Conservation (phyloP, 331 rosid genomes). For the Dryas integrifolia region DNA sequence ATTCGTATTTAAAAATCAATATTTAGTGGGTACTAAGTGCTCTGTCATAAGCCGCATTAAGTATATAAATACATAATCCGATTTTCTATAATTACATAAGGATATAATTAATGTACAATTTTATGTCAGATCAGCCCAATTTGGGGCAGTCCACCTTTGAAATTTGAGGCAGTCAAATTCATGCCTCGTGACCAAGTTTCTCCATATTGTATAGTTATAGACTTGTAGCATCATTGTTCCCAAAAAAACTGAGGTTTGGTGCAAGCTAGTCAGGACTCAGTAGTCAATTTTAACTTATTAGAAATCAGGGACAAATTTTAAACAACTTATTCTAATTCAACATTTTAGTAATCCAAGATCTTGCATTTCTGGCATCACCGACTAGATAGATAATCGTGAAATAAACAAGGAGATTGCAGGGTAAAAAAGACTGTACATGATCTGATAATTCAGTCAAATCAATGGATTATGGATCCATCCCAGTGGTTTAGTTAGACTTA, state of each 20-base stretch:
- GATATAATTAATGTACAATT: neutral
- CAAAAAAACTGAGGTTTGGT: neutral
- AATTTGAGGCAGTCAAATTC: neutral
- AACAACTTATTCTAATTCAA: neutral
- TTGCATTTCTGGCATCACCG: conserved; percentile 15
- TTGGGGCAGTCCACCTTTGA: neutral
- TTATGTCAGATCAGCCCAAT: neutral
- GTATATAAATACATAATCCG: no score
- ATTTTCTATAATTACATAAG: no score
- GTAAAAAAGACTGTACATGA: neutral
- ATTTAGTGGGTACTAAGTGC: no score
- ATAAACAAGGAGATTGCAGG: neutral
- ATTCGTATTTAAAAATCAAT: no score
- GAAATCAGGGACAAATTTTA: neutral
- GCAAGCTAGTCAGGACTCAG: neutral
- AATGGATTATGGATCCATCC: neutral
- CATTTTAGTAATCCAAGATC: conserved; percentile 18
- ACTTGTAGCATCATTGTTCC: neutral
- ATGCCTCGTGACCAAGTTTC: neutral
- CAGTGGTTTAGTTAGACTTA: conserved; percentile 1
- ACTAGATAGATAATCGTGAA: conserved; percentile 4
- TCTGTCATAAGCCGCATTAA: no score
- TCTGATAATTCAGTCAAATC: neutral
- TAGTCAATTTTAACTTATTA: conserved; percentile 4
- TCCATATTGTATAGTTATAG: neutral